phyloP scores from a whole-genome alignment of 2,329 filamentous ascomycete genomes.

The Cladophialophora chaetospira region DNA sequence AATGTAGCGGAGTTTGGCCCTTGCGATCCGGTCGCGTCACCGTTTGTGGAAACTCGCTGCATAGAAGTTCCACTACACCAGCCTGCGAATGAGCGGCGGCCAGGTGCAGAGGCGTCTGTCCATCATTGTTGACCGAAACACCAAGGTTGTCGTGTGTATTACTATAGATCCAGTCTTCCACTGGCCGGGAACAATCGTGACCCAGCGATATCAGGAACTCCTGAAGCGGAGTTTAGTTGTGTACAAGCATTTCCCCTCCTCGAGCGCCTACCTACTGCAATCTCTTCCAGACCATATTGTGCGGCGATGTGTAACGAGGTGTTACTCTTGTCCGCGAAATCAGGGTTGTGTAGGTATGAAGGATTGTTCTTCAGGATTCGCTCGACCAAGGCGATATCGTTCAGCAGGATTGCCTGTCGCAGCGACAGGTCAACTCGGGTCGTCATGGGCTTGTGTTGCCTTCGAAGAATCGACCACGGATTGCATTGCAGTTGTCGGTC shows the following conservation, averaged over 20 bases:
- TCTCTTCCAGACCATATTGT: slow-evolving; percentile 67
- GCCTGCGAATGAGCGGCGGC: slow-evolving; percentile 70
- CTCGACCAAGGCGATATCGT: slow-evolving; percentile 70
- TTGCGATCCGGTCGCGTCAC: slow-evolving; percentile 67
- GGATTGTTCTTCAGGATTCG: slow-evolving; percentile 77
- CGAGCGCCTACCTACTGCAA: slow-evolving; percentile 52
- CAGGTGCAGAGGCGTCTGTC: slow-evolving; percentile 80
- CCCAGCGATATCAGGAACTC: slow-evolving; percentile 70
- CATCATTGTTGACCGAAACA: slow-evolving; percentile 74
- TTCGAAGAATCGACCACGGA: too few species aligned
- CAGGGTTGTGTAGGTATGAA: slow-evolving; percentile 73
- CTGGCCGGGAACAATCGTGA: slow-evolving; percentile 61
- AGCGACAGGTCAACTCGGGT: slow-evolving; percentile 25
- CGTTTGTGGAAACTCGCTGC: slow-evolving; percentile 62
- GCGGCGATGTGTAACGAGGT: slow-evolving; percentile 82
- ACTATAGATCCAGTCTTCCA: slow-evolving; percentile 35
- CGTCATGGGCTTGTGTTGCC: slow-evolving; percentile 7
- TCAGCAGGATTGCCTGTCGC: slow-evolving; percentile 74
- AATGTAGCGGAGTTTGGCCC: slow-evolving; percentile 58
- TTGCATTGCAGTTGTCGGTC: too few species aligned
- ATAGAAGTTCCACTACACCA: slow-evolving; percentile 72
- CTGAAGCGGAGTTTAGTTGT: slow-evolving; percentile 35
- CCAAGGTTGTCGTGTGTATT: slow-evolving; percentile 42
- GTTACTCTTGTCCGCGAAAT: slow-evolving; percentile 74
- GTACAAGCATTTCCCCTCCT: background rate